Conservation (phyloP, 768 basidiomycete species). For the Dacryopinax primogenitus region DNA sequence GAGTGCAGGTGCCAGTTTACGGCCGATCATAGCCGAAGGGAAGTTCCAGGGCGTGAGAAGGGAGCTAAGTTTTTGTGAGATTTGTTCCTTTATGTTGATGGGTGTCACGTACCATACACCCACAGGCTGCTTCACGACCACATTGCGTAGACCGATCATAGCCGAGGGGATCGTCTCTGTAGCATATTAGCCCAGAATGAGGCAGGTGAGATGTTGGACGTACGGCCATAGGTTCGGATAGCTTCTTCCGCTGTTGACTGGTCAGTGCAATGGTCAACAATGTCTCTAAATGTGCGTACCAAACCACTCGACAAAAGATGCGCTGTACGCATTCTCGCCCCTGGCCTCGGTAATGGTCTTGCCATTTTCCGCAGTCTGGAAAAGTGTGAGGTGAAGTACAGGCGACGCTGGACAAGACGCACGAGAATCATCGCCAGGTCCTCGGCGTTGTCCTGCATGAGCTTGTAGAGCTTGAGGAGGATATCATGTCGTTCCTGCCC, state of each 20-base stretch:
- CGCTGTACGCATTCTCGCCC: conserved; percentile 75
- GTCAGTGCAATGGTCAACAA: neutral
- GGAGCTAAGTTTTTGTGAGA: conserved; percentile 34
- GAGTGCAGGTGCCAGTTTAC: conserved; percentile 26
- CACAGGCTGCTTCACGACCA: conserved; percentile 87
- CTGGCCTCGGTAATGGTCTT: conserved; percentile 77
- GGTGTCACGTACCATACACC: conserved; percentile 30
- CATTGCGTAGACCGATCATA: conserved; percentile 54
- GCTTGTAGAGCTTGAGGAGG: conserved; percentile 58
- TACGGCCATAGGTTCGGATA: conserved; percentile 79
- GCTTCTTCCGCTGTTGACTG: conserved; percentile 67
- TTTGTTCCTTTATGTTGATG: conserved; percentile 12
- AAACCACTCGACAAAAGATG: conserved; percentile 84
- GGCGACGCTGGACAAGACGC: conserved; percentile 23
- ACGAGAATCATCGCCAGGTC: conserved; percentile 82
- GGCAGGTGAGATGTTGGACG: conserved; percentile 15
- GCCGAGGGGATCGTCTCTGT: conserved; percentile 73
- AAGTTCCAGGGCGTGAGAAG: conserved; percentile 87
- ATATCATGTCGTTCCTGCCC: conserved; percentile 67
- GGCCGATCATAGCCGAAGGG: conserved; percentile 66
- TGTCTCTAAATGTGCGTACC: conserved; percentile 36
- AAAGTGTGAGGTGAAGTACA: conserved; percentile 12
- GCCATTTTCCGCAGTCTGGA: conserved; percentile 86
- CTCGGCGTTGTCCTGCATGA: conserved; percentile 74
- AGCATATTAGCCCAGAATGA: neutral